Evolutionary conservation across 306 rosid genomes (phyloP), one percentile per base, ranked within the genome.

Genomic region (Malus orientalis): DNA sequence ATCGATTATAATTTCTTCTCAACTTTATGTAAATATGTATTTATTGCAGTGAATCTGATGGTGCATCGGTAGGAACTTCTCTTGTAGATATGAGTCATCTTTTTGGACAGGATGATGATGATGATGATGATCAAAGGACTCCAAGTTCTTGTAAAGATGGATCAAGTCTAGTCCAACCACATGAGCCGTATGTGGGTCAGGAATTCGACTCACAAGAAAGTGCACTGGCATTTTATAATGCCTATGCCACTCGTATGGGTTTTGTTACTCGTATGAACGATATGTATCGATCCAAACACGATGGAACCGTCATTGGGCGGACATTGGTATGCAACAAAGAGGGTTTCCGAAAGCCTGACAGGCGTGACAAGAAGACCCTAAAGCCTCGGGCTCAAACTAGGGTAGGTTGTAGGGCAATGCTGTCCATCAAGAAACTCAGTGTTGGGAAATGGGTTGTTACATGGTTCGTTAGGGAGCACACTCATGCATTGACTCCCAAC

Each of bases 271-370:
- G 82, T 12, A 69, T 82, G 75, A 74, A 69, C 76, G 51, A 78
- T 44, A 76, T 82, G 64, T 74, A 76, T 22, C 82, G 85, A 40
- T 82, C 85, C 8, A 84, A 70, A 59, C 81, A 60, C 19, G 84
- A 76, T 57, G 84, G 84, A 29, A 65, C 84, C 20, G 7, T 76
- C 22, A 74, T 80, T 32, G 78, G 81, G 6, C 59, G 84, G 42
- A 72, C 87, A 20, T 54, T 84, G 54, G 87, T 80, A 19, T 84
- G 87, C 79, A 84, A 80, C 84, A 84, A 84, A 76, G 84, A 84
- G 79, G 87, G 87, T 68, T 84, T 76, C 60, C 75, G 81, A 54
- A 71, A 62, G 57, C 67, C 84, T 76, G 61, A 80, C n/a, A 73
- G 76, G 74, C 64, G 75, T 4, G 86, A 80, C 18, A 65, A 84